Conservation (phyloP, 176 grass and related monocot species). For the Eremochloa ophiuroides region DNA sequence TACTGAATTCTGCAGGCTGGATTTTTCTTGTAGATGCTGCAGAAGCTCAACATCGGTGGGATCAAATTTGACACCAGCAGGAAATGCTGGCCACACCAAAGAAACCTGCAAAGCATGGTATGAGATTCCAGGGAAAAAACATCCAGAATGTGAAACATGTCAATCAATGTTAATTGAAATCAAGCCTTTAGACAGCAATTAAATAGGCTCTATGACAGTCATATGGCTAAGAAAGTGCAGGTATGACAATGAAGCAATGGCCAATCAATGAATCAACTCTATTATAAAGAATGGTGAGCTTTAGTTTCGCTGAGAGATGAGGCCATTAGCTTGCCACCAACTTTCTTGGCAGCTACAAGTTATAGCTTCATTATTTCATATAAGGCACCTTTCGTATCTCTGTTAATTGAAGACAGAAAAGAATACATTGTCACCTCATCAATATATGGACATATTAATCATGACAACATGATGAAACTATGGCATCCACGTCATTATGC, state of each 20-base stretch:
- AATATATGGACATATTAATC: not conserved
- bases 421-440: not conserved
- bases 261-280: not conserved
- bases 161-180: conserved; percentile 3
- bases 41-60: conserved; percentile 63
- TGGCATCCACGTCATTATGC: not conserved
- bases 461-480: not conserved
- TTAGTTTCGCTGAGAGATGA: not conserved
- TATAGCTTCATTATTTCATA: not conserved
- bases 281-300: not conserved
- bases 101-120: conserved; percentile 45
- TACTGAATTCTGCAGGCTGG: conserved; percentile 21
- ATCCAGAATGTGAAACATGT: not conserved
- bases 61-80: conserved; percentile 75
- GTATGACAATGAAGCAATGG: not conserved
- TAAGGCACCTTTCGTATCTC: not conserved
- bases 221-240: not conserved
- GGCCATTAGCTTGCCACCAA: not conserved
- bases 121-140: not conserved
- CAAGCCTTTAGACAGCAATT: not conserved
- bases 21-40: conserved; percentile 63
- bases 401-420: not conserved
- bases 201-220: not conserved
- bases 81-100: conserved; percentile 55
- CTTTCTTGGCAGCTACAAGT: not conserved